Evolutionary conservation across 225 moss, liverwort and hornwort genomes (phyloP).

Genomic region (Sphagnum contortum): DNA sequence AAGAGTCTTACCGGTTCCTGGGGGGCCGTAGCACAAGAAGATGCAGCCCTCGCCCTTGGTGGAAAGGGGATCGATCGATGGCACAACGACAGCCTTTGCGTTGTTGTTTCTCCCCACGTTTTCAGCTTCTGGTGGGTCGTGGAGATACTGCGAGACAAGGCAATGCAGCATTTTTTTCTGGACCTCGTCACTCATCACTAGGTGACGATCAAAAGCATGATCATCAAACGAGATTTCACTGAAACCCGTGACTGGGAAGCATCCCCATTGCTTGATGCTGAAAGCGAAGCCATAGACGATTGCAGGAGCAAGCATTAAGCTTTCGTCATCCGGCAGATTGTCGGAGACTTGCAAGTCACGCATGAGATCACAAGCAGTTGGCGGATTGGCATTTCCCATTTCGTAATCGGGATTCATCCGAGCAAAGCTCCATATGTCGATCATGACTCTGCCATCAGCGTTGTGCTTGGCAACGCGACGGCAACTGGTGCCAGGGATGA

Average conservation of each 20-base stretch:
- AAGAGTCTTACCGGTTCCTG: slow-evolving; percentile 24
- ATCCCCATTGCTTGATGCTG: slow-evolving; percentile 19
- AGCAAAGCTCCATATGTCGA: slow-evolving; percentile 1
- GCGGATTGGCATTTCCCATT: too few species aligned
- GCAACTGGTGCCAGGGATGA: background rate
- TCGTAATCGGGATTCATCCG: background rate
- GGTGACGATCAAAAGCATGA: slow-evolving; percentile 10
- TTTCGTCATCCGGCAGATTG: slow-evolving; percentile 1
- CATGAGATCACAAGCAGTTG: too few species aligned
- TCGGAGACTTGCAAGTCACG: too few species aligned
- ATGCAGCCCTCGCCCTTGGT: slow-evolving; percentile 30
- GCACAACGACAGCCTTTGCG: too few species aligned
- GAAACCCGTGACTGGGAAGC: slow-evolving; percentile 16
- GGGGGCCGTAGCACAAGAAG: slow-evolving; percentile 29
- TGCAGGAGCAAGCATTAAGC: slow-evolving; percentile 15
- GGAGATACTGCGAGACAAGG: slow-evolving; percentile 19
- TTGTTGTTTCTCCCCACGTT: background rate
- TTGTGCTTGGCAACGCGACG: background rate
- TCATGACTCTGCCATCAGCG: slow-evolving; percentile 5
- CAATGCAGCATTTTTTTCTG: slow-evolving; percentile 6
- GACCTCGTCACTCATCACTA: slow-evolving; percentile 10
- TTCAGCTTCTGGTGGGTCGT: background rate
- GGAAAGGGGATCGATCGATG: slow-evolving; percentile 11
- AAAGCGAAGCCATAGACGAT: slow-evolving; percentile 25
- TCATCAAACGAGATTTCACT: slow-evolving; percentile 13